Percentiles rank a stretch among this genome's conserved stretches.
Conservation (phyloP, 345 rosid species). For the Salix brachista region DNA sequence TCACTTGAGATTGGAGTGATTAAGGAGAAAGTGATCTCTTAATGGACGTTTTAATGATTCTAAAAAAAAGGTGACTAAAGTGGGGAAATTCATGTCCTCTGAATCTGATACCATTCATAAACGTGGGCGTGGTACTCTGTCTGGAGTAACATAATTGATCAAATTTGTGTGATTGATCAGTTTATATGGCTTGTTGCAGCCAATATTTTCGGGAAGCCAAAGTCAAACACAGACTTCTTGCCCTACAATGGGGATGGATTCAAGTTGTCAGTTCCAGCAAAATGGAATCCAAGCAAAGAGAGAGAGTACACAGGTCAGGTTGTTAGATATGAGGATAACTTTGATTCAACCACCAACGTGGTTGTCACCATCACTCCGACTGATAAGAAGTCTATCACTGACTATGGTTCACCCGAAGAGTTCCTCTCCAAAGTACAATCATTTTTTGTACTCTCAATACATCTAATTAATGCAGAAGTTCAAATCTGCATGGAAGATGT, state of each 20-base stretch:
- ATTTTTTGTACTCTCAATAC: background rate
- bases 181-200: constrained; percentile 42
- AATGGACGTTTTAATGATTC: no score
- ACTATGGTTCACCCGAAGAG: constrained; percentile 70
- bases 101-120: no score
- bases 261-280: constrained; percentile 67
- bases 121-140: no score
- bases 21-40: no score
- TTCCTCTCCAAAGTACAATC: constrained; percentile 56
- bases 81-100: no score
- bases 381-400: constrained; percentile 81
- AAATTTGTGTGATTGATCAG: background rate
- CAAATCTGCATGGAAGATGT: background rate
- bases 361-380: no score
- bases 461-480: background rate
- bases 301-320: constrained; percentile 87
- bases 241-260: constrained; percentile 73
- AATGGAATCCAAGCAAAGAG: constrained; percentile 98
- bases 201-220: constrained; percentile 89
- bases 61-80: no score
- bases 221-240: constrained; percentile 70
- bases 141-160: background rate
- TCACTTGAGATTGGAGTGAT: no score
- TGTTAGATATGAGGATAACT: constrained; percentile 84
- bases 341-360: no score